Base-by-base conservation (phyloP, 495 filamentous ascomycete genomes). In the Penicillium cinerascens region DNA sequence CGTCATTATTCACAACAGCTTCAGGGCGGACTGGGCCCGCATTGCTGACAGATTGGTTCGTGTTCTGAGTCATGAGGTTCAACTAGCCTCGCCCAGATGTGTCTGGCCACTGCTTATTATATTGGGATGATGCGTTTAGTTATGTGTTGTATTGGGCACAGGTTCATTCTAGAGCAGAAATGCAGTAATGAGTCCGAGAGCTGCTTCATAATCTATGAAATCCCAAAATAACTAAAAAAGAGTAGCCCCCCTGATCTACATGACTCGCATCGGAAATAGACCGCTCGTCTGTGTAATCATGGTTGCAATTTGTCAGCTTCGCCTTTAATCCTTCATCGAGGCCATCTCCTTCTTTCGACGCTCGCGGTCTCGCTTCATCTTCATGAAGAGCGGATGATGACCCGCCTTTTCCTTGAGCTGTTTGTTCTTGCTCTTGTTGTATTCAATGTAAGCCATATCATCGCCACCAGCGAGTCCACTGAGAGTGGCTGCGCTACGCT, bases 361-460 rank as follows among this genome's bases (percentile, higher is more conserved):
- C 59, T 74, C 80, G 48, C 85, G 82, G 55, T 96, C 89, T 51
- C 88, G 81, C 47, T 84, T 75, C 55, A 96, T 71, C 73, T 96
- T 95, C 68, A 84, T 87, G 69, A 97, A 95, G 64, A 89, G 79
- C 4, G 78, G 71, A 60, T 83, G 84, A 56, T 80, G 76, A 7
- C 58, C 65, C 15, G 48, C 61, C 55, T 89, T 88, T 44, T 85
- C 84, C 75, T 89, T 92, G 63, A 92, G 81, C 64, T 95, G 85
- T 71, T 88, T 91, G 60, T 89, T 90, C 54, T 75, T 74, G 61
- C 81, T 86, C 76, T 78, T 85, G 59, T 87, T 86, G 63, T 86
- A 86, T 71, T 98, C 95, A 47, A 92, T 86, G 65, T 97, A 97
- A 23, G 92, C 92, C 92, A 97, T 97, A 60, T 93, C 89, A 65